These are phyloP conservation scores for Corinectria fuckeliana DNA, from an alignment of 2,329 filamentous ascomycete species.

Conservation along the genomic window DNA sequence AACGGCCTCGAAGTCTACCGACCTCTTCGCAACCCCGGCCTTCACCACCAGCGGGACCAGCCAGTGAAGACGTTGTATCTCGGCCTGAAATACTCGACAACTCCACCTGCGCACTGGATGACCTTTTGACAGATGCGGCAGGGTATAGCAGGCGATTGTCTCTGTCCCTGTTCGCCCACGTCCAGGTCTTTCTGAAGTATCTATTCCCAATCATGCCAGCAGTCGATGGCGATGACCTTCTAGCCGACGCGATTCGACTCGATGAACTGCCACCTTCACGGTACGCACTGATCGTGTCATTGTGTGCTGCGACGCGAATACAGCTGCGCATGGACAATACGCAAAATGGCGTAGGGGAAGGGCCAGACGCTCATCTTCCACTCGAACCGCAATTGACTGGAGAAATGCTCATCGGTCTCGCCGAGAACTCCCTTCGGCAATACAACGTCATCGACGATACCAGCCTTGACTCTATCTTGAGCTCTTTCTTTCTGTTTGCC, in stretches of 20 bases:
- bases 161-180: constrained; percentile 34
- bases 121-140: neutral
- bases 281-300: constrained; percentile 38
- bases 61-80: neutral
- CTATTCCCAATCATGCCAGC: constrained; percentile 44
- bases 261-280: constrained; percentile 35
- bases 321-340: constrained; percentile 37
- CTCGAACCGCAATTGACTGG: constrained; percentile 33
- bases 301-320: constrained; percentile 41
- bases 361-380: constrained; percentile 27
- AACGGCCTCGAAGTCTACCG: neutral
- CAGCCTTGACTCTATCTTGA: constrained; percentile 38
- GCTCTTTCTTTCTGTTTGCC: constrained; percentile 41
- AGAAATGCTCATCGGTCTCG: constrained; percentile 35
- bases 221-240: constrained; percentile 37
- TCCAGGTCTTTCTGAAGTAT: constrained; percentile 40
- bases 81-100: neutral
- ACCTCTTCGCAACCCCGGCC: neutral
- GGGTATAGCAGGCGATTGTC: constrained; percentile 30
- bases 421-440: constrained; percentile 37
- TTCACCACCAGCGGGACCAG: neutral
- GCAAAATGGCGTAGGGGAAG: constrained; percentile 4
- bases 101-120: neutral
- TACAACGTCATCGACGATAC: constrained; percentile 39
- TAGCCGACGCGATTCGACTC: constrained; percentile 34